Evolutionary conservation across 2,329 filamentous ascomycete genomes (phyloP).

Genomic region (Colletotrichum sp.): DNA sequence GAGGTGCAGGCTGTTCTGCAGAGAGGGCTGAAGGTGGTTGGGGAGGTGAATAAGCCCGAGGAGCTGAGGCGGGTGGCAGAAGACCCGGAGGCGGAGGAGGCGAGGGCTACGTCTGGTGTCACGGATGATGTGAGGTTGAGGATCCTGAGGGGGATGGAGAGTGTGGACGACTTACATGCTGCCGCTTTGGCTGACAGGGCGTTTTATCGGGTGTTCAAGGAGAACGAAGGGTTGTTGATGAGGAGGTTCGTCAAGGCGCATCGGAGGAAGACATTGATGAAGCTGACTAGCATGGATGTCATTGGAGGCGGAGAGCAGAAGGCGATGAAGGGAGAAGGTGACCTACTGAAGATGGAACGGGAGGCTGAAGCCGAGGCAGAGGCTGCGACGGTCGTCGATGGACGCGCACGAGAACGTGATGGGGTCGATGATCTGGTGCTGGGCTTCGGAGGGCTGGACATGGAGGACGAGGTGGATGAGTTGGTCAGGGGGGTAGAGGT

Average conservation of each 20-base stretch:
- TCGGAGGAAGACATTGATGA: not conserved
- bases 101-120: conserved; percentile 25
- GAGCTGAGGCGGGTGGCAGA: not conserved
- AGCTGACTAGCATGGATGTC: not conserved
- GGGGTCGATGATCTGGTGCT: not conserved
- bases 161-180: conserved; percentile 45
- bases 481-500: not conserved
- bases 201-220: conserved; percentile 51
- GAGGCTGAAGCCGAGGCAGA: conserved; percentile 19
- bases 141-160: conserved; percentile 44
- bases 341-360: conserved; percentile 10
- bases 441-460: not conserved
- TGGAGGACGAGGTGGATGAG: not conserved
- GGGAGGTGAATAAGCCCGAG: not conserved
- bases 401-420: not conserved
- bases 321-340: conserved; percentile 27
- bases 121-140: conserved; percentile 41
- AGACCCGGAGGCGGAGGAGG: not conserved
- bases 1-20: conserved; percentile 38
- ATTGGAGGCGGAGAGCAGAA: conserved; percentile 31
- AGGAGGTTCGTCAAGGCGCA: conserved; percentile 29
- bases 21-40: not conserved
- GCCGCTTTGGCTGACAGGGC: conserved; percentile 45
- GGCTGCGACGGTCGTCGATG: not conserved
- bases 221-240: conserved; percentile 43